These are phyloP conservation scores for Trichoderma semiorbis DNA, from an alignment of 2,329 filamentous ascomycete species.

Conservation along the genomic window DNA sequence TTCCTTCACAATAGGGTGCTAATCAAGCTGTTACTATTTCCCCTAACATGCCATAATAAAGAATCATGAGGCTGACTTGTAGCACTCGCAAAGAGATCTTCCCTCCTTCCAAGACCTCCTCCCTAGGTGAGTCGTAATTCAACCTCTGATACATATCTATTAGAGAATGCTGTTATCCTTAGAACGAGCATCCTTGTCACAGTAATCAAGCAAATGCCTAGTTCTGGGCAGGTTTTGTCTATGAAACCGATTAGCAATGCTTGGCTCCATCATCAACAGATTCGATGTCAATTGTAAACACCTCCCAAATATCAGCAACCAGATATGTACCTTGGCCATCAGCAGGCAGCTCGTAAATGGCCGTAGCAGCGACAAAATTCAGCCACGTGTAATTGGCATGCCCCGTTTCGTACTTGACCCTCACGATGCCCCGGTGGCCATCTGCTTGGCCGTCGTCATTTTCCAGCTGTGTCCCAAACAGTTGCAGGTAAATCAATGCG, in stretches of 20 bases:
- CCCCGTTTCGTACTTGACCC: not conserved
- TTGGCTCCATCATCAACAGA: not conserved
- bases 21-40: not conserved
- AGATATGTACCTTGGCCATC: not conserved
- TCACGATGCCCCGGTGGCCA: not conserved
- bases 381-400: not conserved
- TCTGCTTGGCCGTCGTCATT: not conserved
- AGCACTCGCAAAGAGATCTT: not conserved
- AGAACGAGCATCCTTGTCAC: not conserved
- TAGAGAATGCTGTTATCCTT: not conserved
- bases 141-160: not conserved
- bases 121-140: no score
- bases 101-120: not conserved
- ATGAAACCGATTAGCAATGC: not conserved
- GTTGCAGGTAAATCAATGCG: not conserved
- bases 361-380: not conserved
- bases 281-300: not conserved
- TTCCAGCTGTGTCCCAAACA: not conserved
- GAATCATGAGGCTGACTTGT: not conserved
- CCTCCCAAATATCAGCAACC: not conserved
- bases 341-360: not conserved
- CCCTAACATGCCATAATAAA: not conserved
- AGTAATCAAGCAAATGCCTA: not conserved
- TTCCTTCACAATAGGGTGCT: not conserved
- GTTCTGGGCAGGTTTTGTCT: not conserved